Evolutionary conservation across 2,329 filamentous ascomycete species (phyloP).

Genomic region (Talaromyces sp.): DNA sequence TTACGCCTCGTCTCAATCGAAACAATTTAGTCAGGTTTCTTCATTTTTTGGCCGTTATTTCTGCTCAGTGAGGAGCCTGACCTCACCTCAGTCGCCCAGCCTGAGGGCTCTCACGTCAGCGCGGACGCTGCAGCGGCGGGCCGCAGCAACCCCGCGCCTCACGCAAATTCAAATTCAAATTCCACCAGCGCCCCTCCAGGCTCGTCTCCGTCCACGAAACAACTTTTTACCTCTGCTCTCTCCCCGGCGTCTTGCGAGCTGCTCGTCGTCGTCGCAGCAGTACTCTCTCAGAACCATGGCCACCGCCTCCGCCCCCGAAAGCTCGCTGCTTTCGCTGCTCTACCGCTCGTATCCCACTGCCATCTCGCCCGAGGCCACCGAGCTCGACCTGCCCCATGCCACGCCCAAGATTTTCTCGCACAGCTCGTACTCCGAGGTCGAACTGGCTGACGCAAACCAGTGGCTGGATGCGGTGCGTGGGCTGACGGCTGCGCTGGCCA

Average conservation of each 20-base stretch:
- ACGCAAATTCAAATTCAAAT: conserved; percentile 3
- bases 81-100: conserved; percentile 11
- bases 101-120: conserved; percentile 11
- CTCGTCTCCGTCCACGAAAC: background rate
- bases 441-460: conserved; percentile 82
- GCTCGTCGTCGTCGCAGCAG: background rate
- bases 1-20: background rate
- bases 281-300: conserved; percentile 17
- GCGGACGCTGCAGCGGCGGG: conserved; percentile 14
- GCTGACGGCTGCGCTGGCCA: conserved; percentile 50
- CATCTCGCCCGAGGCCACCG: conserved; percentile 35
- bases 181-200: conserved; percentile 8
- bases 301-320: conserved; percentile 33
- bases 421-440: conserved; percentile 67
- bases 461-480: conserved; percentile 77
- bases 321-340: conserved; percentile 41
- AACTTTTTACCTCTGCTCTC: background rate
- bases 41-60: background rate
- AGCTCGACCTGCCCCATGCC: conserved; percentile 40
- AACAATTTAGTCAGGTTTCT: background rate
- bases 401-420: conserved; percentile 62
- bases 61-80: background rate
- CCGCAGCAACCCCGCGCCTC: conserved; percentile 10
- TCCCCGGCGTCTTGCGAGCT: background rate
- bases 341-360: conserved; percentile 40